Base-by-base conservation (phyloP, 805 yeast species). In the Dipodascopsis uninucleata region DNA sequence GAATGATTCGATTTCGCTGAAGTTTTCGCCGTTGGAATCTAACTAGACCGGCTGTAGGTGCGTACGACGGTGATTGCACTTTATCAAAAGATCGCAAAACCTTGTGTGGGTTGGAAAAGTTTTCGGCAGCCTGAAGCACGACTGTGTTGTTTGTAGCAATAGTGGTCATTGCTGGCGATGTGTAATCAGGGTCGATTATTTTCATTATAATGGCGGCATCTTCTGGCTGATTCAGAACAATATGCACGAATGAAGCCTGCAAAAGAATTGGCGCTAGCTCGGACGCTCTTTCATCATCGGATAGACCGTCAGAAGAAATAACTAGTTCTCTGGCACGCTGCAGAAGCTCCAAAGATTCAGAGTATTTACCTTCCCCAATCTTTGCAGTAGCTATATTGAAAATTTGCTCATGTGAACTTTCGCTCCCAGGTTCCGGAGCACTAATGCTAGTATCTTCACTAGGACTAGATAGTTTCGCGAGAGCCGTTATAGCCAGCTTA, bases 401-500 rank as follows among this genome's bases (percentile, higher is more conserved):
- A 3, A 71, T 58, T 41, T 71, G 70, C 58, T 83, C 90, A 57
- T 81, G 81, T 6, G 76, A 67, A 14, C 26, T 31, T 26, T 14
- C 36, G 28, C 18, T 24, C 8, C 22, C n/a, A 9, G 31, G 7
- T 36, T 38, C 47, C 45, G n/a, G n/a, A n/a, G n/a, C n/a, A n/a
- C n/a, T n/a, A n/a, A n/a, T n/a, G n/a, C n/a, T n/a, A 41, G 37
- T 41, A 50, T 12, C 39, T 34, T 23, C 37, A 64, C 51, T 79
- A n/a, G n/a, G n/a, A n/a, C n/a, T n/a, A n/a, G n/a, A n/a, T n/a
- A n/a, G n/a, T n/a, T n/a, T n/a, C n/a, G n/a, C n/a, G n/a, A n/a
- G 84, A 8, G 85, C 77, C 20, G 76, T 63, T n/a, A 78, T 71
- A 3, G 86, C 84, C 45, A 78, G 63, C 56, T 76, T 77, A 59